Evolutionary conservation across 441 rosid genomes (phyloP).

Genomic region (Omphalea diandra): DNA sequence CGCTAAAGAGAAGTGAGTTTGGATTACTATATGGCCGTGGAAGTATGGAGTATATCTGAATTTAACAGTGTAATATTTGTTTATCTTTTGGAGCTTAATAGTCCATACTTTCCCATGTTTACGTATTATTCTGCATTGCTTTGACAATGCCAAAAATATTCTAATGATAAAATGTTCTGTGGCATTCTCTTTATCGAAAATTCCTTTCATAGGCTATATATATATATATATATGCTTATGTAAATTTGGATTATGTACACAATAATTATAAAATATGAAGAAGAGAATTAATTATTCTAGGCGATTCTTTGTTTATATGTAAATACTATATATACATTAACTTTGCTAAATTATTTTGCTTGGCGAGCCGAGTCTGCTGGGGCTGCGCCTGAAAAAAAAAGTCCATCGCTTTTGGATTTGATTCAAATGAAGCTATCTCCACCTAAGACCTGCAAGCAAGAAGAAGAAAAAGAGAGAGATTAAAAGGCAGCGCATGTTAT

Average conservation of each 20-base stretch:
- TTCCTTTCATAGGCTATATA: too few relatives aligned
- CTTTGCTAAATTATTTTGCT: too few relatives aligned
- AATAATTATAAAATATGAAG: too few relatives aligned
- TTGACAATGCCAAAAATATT: not conserved
- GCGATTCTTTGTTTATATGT: too few relatives aligned
- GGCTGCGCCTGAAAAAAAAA: constrained; percentile 84
- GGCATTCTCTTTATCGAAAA: not conserved
- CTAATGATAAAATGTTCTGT: not conserved
- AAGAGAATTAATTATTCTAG: too few relatives aligned
- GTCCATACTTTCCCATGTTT: constrained; percentile 4
- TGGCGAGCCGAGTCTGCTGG: constrained; percentile 94
- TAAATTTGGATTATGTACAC: too few relatives aligned
- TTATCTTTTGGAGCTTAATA: not conserved
- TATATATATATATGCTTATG: too few relatives aligned
- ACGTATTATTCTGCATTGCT: constrained; percentile 5
- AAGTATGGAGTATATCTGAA: constrained; percentile 15
- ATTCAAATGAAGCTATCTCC: constrained; percentile 89
- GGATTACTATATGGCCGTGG: constrained; percentile 14
- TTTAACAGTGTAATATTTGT: constrained; percentile 1
- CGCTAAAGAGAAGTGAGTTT: constrained; percentile 77
- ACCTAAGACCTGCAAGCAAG: too few relatives aligned
- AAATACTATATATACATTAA: too few relatives aligned
- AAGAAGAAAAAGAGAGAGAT: constrained; percentile 48
- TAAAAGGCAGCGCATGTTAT: constrained; percentile 22
- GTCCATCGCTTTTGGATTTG: constrained; percentile 90